Evolutionary conservation across 306 rosid species (phyloP), one percentile per base, ranked within the genome.

Genomic region (Acacia melanoxylon): DNA sequence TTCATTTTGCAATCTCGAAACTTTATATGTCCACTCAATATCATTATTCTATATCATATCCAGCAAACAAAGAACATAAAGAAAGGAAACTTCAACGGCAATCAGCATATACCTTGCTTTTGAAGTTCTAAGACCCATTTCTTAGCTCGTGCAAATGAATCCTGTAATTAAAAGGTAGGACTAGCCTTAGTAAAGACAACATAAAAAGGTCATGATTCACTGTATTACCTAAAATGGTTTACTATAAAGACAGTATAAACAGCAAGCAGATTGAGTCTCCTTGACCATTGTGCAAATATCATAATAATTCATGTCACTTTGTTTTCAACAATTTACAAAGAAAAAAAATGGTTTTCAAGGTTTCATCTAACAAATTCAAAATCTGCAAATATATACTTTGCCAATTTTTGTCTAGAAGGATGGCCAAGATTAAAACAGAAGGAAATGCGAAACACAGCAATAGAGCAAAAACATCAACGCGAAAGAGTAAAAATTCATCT

Each of bases 81-180:
- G 56, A 72, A 46, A 49, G 37, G 25, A 67, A 51, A 40, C 42
- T 27, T 72, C 33, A 44, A 46, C n/a, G 29, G 68, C 49, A 42
- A 74, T 48, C 54, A 83, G 31, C 12, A 74, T 44, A 77, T 72
- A 84, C 84, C 87, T 84, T 80, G 87, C 78, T 84, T 80, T 49
- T 84, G 84, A 80, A 84, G 87, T 71, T 84, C 87, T 68, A 75
- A 74, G 58, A 84, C 87, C 87, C 87, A 84, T 74, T 84, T 84
- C 84, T 80, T 84, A 15, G 87, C 87, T 42, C 84, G 84, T 75
- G 78, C 40, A 75, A 80, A 84, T 80, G 87, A 80, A 10, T 82
- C 85, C 85, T 82, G 40, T 11, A 82, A 37, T n/a, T 61, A 61
- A 59, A 44, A 62, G 11, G 49, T 54, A 76, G n/a, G 68, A 54